These are phyloP conservation scores for Populus hybrid DNA, from an alignment of 441 rosid genomes.

Conservation along the genomic window DNA sequence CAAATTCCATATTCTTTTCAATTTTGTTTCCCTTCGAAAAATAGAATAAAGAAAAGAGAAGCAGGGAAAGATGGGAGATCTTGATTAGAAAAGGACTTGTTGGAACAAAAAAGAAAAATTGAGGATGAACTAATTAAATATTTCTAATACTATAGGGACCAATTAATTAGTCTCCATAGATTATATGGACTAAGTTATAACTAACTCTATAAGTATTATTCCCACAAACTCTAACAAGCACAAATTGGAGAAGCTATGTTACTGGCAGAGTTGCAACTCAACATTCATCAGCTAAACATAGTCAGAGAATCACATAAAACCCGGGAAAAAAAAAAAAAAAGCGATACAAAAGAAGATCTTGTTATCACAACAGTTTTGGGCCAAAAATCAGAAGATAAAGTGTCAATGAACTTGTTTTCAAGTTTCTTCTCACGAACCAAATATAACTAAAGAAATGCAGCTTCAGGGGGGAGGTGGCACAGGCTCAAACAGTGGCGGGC, in stretches of 20 bases:
- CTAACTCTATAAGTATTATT: not conserved
- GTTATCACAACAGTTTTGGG: not conserved
- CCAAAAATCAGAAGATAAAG: not conserved
- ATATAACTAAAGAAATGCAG: constrained; percentile 4
- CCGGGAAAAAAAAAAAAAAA: not conserved
- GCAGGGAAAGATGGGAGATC: not conserved
- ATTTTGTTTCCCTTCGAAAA: no score
- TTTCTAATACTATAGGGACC: not conserved
- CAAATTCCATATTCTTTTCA: not conserved
- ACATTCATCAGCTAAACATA: not conserved
- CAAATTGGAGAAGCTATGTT: not conserved
- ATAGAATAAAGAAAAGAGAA: no score
- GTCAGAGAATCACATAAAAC: not conserved
- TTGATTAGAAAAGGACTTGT: not conserved
- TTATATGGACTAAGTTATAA: not conserved
- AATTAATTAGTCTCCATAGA: not conserved
- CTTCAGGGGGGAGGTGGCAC: constrained; percentile 40
- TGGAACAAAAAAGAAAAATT: not conserved
- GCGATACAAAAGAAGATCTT: not conserved
- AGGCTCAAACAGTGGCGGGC: constrained; percentile 51
- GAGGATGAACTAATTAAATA: not conserved
- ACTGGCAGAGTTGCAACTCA: not conserved
- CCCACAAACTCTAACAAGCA: not conserved
- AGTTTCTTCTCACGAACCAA: constrained; percentile 2
- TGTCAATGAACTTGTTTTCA: not conserved